These are phyloP conservation scores for Schizosaccharomyces octosporus DNA, from an alignment of 805 yeast genomes.

Conservation along the genomic window DNA sequence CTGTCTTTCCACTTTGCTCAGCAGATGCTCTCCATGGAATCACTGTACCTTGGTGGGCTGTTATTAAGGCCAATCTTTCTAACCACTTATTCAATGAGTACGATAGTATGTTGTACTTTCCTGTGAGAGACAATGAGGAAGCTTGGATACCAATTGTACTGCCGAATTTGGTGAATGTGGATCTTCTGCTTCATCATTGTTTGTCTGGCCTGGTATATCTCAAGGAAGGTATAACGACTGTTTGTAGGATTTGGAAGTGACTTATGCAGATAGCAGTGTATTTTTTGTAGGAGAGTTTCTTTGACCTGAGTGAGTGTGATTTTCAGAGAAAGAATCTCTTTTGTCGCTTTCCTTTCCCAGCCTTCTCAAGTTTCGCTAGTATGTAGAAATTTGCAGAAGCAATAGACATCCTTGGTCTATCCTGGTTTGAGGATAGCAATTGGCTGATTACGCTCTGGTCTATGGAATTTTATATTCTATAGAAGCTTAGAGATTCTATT, in stretches of 20 bases:
- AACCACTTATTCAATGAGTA: background rate
- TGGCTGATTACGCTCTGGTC: background rate
- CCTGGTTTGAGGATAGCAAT: background rate
- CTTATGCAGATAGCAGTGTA: background rate
- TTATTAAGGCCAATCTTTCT: background rate
- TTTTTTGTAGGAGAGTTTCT: background rate
- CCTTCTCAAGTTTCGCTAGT: too few species aligned
- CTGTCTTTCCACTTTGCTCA: background rate
- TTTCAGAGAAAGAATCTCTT: background rate
- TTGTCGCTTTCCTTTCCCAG: too few species aligned
- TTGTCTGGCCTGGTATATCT: background rate
- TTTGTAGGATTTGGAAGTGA: too few species aligned
- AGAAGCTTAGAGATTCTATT: too few species aligned
- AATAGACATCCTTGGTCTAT: background rate
- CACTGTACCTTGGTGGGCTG: background rate
- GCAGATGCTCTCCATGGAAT: background rate
- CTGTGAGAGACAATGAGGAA: background rate
- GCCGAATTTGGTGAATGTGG: background rate
- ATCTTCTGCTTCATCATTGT: background rate
- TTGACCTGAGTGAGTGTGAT: background rate
- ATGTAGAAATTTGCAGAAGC: background rate
- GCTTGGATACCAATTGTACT: background rate
- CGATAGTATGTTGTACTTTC: background rate
- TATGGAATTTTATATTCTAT: background rate
- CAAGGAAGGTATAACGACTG: too few species aligned